Evolutionary conservation across 345 rosid species (phyloP).

Genomic region (Acer saccharum): DNA sequence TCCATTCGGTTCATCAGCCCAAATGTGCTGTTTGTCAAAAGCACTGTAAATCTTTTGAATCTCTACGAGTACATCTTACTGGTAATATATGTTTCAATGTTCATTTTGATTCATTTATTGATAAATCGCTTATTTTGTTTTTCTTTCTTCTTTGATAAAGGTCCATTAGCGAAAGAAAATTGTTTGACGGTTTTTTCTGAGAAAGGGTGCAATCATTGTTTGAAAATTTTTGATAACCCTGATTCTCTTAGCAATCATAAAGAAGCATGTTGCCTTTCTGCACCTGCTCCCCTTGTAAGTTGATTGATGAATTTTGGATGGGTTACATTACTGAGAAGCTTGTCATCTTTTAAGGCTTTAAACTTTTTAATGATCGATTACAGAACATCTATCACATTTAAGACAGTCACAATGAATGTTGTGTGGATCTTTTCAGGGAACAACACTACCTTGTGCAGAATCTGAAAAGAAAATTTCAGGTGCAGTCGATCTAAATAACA

Average conservation of each 20-base stretch:
- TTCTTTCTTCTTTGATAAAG: constrained; percentile 23
- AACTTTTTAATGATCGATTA: constrained; percentile 4
- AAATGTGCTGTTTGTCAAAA: constrained; percentile 65
- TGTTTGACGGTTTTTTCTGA: constrained; percentile 52
- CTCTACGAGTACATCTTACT: constrained; percentile 63
- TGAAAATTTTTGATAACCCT: constrained; percentile 48
- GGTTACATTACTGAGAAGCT: not conserved
- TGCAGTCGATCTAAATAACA: constrained; percentile 14
- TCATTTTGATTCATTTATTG: not conserved
- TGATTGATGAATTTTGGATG: constrained; percentile 4
- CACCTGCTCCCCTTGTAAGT: constrained; percentile 61
- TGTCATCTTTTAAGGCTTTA: not conserved
- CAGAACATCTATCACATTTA: not conserved
- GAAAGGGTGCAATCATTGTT: constrained; percentile 61
- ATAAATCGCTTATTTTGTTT: not conserved
- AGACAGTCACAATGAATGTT: not conserved
- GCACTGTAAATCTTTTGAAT: constrained; percentile 72
- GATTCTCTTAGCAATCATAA: constrained; percentile 43
- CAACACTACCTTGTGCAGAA: constrained; percentile 13
- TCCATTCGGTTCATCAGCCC: constrained; percentile 78
- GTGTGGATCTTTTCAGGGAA: constrained; percentile 31
- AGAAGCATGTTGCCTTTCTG: constrained; percentile 42
- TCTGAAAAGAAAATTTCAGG: constrained; percentile 21
- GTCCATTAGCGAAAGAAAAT: constrained; percentile 45
- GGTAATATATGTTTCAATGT: constrained; percentile 35